phyloP scores from a whole-genome alignment of 176 grass and related monocot genomes.

The Phoenix dactylifera region DNA sequence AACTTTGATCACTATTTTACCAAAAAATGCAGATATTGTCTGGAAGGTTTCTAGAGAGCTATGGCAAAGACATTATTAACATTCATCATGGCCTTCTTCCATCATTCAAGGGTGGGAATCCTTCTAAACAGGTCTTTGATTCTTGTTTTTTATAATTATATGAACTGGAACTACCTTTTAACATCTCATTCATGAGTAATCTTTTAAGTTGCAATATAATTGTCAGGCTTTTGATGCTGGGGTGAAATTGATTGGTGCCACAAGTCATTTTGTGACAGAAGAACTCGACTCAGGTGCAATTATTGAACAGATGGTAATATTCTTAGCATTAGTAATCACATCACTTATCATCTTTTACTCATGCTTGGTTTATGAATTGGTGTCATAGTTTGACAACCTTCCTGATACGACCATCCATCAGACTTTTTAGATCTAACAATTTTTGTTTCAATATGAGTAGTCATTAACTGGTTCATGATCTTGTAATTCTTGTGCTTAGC shows the following conservation, averaged over 20 bases:
- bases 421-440: too few species aligned
- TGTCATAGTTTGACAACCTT: neutral
- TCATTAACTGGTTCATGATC: too few species aligned
- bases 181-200: neutral
- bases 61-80: constrained; percentile 92
- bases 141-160: neutral
- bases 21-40: constrained; percentile 46
- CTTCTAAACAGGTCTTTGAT: constrained; percentile 65
- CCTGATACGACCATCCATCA: too few species aligned
- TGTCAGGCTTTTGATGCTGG: constrained; percentile 90
- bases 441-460: too few species aligned
- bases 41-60: constrained; percentile 56
- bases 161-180: too few species aligned
- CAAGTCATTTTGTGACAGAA: constrained; percentile 89
- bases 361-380: neutral
- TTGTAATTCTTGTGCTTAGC: too few species aligned
- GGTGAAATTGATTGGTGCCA: constrained; percentile 91
- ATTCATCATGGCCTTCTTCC: constrained; percentile 99
- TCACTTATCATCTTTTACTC: neutral
- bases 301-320: constrained; percentile 84
- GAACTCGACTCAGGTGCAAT: constrained; percentile 89
- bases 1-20: neutral
- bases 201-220: constrained; percentile 14
- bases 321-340: neutral
- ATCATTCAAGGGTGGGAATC: constrained; percentile 84